Evolutionary conservation across 306 rosid genomes (phyloP), one percentile per base, ranked within the genome.

Genomic region (Cucurbita ficifolia): DNA sequence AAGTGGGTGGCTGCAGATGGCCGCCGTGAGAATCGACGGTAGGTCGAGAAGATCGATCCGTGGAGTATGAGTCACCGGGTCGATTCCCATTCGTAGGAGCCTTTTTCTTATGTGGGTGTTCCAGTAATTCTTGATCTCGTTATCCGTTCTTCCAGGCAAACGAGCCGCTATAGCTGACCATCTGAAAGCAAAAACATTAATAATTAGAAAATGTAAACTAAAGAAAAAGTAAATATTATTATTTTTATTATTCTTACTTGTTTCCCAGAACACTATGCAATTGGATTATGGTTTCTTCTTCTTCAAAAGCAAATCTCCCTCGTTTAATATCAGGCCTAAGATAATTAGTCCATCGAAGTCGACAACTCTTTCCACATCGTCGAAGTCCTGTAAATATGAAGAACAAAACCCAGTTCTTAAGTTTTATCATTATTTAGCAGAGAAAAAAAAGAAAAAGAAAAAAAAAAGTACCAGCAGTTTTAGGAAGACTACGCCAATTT

Each of bases 291-390:
- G 97, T 70, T 54, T 94, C 95, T 89, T 94, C 98, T 86, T 94
- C 98, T 70, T 94, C 97, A 54, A 94, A 90, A 14, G 97, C 89
- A 76, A 94, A 90, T 75, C 95, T 89, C 50, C 98, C 98, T 83
- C 97, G 86, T 80, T 91, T 94, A 60, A 94, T 90, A 76, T 90
- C 98, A 16, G 98, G 98, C 35, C 98, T 86, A 62, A 94, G 69
- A 76, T 94, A 94, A 77, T 94, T 94, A 0, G 96, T 86, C 98
- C 98, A 94, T 55, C 98, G 83, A 63, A 94, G 97, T 5, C 98
- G 88, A 77, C 98, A 94, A 79, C 98, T 94, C 84, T 94, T 94
- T 17, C 98, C 98, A 69, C 98, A 94, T 82, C 98, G 83, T 77
- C 86, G 81, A 12, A 94, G 84, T 57, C 88, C 98, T 93, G 45